Evolutionary conservation across 352 stramenopile genomes (phyloP).

Genomic region (Pythium apleroticum): DNA sequence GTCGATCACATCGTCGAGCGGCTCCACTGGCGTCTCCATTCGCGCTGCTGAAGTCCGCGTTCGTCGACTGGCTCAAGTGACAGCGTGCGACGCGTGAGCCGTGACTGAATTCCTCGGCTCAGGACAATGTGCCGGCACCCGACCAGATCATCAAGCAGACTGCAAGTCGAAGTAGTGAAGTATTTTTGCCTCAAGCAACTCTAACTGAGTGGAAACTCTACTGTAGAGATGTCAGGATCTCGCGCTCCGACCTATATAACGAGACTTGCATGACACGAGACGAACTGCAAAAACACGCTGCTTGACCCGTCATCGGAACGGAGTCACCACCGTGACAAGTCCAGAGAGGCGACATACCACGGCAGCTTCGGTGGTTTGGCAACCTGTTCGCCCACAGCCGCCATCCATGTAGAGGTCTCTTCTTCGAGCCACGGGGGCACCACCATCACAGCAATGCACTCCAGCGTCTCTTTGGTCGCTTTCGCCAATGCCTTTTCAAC

Average conservation of each 20-base stretch:
- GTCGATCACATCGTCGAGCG: slow-evolving; percentile 16
- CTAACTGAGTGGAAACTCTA: too few relatives aligned
- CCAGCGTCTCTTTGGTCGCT: not conserved
- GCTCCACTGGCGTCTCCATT: slow-evolving; percentile 23
- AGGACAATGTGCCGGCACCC: too few relatives aligned
- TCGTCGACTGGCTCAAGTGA: not conserved
- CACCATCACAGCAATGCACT: not conserved
- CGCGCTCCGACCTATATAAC: too few relatives aligned
- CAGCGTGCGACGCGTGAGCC: not conserved
- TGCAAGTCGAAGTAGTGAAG: too few relatives aligned
- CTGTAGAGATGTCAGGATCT: too few relatives aligned
- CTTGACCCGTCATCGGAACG: too few relatives aligned
- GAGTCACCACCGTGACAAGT: not conserved
- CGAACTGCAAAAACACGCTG: too few relatives aligned
- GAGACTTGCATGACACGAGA: too few relatives aligned
- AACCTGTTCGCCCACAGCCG: not conserved
- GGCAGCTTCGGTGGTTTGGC: not conserved
- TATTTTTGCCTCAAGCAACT: too few relatives aligned
- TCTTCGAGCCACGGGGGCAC: not conserved
- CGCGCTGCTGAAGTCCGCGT: too few relatives aligned
- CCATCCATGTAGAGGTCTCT: not conserved
- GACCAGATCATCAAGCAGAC: not conserved
- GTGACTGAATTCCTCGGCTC: not conserved
- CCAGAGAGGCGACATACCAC: not conserved
- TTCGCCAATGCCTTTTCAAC: not conserved